phyloP scores from a whole-genome alignment of 345 rosid genomes.

The Dimocarpus longan region DNA sequence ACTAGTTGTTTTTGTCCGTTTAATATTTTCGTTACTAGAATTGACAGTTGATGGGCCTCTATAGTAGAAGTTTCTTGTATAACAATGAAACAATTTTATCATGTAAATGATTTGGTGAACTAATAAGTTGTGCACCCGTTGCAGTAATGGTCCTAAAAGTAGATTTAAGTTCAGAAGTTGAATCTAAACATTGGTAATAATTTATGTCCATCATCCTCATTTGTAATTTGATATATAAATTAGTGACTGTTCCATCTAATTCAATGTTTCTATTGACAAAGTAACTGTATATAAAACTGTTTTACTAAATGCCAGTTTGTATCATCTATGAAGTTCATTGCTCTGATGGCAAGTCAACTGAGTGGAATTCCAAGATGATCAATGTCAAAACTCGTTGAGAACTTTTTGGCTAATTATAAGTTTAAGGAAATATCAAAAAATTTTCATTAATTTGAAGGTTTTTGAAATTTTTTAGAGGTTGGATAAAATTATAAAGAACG shows the following conservation, averaged over 20 bases:
- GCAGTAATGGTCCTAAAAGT: neutral
- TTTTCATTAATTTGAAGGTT: neutral
- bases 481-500: neutral
- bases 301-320: neutral
- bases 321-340: neutral
- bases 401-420: constrained; percentile 12
- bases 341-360: neutral
- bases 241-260: neutral
- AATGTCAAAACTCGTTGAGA: neutral
- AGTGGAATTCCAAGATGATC: neutral
- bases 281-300: neutral
- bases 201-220: neutral
- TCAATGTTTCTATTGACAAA: neutral
- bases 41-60: neutral
- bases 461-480: neutral
- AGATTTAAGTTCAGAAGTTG: neutral
- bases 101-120: neutral
- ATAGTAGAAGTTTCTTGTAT: neutral
- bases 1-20: neutral
- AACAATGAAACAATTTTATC: neutral
- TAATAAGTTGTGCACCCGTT: neutral
- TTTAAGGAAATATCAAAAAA: neutral
- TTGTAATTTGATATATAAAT: neutral
- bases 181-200: neutral
- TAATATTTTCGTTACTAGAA: neutral